Evolutionary conservation across 768 basidiomycete genomes (phyloP).

Genomic region (Trametes cingulata): DNA sequence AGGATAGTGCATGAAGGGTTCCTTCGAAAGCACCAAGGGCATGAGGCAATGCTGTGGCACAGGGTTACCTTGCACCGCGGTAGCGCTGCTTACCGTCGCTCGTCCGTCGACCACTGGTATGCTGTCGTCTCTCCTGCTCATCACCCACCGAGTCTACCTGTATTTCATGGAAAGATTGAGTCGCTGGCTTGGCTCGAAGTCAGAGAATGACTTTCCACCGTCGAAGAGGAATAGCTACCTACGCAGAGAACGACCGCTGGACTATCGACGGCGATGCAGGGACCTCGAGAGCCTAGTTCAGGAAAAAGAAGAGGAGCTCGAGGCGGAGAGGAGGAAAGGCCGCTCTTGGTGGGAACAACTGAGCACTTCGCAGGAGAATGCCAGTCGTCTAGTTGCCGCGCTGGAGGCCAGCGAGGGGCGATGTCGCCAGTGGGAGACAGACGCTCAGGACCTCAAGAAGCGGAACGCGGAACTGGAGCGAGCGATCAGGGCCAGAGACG

Average conservation of each 20-base stretch:
- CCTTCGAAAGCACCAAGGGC: no score
- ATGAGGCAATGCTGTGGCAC: not conserved
- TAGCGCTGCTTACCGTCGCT: not conserved
- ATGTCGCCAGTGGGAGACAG: not conserved
- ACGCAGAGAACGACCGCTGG: not conserved
- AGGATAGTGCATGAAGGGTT: no score
- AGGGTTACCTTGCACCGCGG: not conserved
- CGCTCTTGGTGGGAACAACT: not conserved
- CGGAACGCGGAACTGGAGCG: not conserved
- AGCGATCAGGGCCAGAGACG: not conserved
- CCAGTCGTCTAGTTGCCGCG: not conserved
- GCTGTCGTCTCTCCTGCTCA: not conserved
- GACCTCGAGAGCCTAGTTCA: not conserved
- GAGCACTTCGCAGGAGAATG: not conserved
- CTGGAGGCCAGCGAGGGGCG: not conserved
- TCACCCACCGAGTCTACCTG: not conserved
- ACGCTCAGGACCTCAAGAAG: not conserved
- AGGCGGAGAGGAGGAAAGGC: not conserved
- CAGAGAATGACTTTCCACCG: not conserved
- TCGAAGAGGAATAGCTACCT: not conserved
- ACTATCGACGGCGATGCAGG: not conserved
- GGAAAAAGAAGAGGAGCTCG: not conserved
- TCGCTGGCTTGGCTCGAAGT: not conserved
- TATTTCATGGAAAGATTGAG: not conserved
- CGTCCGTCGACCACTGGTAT: conserved; percentile 2